phyloP scores from a whole-genome alignment of 1,139 yeast species.

The Suhomyces yuchorum region DNA sequence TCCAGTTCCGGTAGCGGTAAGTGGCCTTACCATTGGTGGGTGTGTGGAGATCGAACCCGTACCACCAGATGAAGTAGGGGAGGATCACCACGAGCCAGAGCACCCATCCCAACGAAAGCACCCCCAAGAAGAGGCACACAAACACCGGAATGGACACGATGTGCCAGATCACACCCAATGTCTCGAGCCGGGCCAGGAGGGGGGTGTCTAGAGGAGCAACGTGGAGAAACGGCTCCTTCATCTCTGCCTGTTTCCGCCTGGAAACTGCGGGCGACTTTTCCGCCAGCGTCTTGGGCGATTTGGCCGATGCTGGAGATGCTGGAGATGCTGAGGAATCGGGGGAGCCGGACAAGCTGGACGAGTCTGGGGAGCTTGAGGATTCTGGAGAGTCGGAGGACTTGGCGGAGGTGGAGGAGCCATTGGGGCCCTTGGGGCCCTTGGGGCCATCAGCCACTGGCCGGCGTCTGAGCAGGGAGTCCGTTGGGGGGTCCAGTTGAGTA shows the following conservation, averaged over 20 bases:
- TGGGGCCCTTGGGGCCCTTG: background rate
- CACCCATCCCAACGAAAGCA: conserved; percentile 64
- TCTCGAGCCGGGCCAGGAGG: conserved; percentile 61
- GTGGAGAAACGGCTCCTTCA: conserved; percentile 21
- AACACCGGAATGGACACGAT: conserved; percentile 69
- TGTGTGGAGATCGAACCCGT: conserved; percentile 57
- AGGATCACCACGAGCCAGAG: conserved; percentile 65
- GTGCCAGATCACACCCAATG: conserved; percentile 75
- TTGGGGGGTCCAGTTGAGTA: background rate
- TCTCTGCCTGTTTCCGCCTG: background rate
- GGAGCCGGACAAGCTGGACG: too few relatives aligned
- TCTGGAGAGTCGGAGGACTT: background rate
- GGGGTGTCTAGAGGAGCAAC: conserved; percentile 61
- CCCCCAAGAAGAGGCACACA: conserved; percentile 51
- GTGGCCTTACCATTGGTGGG: conserved; percentile 74
- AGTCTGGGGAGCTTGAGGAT: too few relatives aligned
- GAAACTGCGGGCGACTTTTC: background rate
- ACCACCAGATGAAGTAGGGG: conserved; percentile 64
- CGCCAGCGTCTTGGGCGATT: background rate
- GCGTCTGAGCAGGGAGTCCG: background rate
- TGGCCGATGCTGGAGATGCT: background rate
- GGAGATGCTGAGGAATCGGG: background rate
- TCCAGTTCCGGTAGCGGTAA: conserved; percentile 56
- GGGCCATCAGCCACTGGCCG: background rate
- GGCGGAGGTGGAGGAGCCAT: too few relatives aligned